Evolutionary conservation across 306 rosid genomes (phyloP), one percentile per base, ranked within the genome.

Genomic region (Corylus avellana): DNA sequence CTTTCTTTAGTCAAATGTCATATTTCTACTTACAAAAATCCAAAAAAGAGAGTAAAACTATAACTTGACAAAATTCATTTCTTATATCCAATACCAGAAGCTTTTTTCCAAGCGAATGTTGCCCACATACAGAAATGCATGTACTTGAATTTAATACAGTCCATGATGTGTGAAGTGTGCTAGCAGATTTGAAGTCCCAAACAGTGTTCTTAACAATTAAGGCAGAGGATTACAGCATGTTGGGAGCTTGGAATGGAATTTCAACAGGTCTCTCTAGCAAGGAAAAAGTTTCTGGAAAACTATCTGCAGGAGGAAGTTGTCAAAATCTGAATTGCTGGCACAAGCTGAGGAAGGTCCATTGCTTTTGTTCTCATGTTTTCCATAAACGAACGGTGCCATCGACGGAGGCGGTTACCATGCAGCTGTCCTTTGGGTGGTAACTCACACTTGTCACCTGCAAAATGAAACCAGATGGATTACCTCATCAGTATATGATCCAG

Each of bases 391-490:
- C 80, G 63, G 85, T 89, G 81, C 97, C 94, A 78, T 90, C 97
- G 20, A 95, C 94, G 0, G 98, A 92, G 75, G 96, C 84, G 55
- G 96, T 90, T 75, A 89, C 63, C 97, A 92, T 90, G 77, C 97
- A 92, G 76, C 75, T 85, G 37, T 92, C 94, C 76, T 81, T 88
- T 8, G 91, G 97, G 78, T 95, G 98, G 84, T 91, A 95, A 84
- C 98, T 95, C 78, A 92, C 97, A 67, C 98, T 95, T 13, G 98
- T 95, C 62, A 95, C 97, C 98, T 95, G 88, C 48, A 47, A 76
- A 81, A 81, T 47, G 54, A 58, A 75, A 73, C 55, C 68, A 47
- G 20, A 4, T 22, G 44, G 50, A 58, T 70, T 75, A 70, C 22
- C 17, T 74, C 57, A 75, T 55, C 48, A 18, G 50, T 25, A 32